phyloP scores from a whole-genome alignment of 108 stramenopile species.

The Pseudonitzschia delicatissima region DNA sequence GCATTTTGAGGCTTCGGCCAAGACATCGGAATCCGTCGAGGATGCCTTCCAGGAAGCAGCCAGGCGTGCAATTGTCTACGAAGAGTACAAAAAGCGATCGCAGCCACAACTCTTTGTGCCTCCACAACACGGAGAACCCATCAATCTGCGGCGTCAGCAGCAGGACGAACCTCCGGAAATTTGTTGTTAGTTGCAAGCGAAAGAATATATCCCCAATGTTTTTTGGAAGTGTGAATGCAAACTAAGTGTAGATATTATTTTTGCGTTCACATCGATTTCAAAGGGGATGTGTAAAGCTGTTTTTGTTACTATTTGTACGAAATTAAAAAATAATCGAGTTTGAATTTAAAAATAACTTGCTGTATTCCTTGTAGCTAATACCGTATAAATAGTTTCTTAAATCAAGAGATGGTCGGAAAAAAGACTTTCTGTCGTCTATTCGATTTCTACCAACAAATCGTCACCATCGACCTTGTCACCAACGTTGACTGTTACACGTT shows the following conservation, averaged over 20 bases:
- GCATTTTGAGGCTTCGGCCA: slow-evolving; percentile 95
- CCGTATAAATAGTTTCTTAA: too few relatives aligned
- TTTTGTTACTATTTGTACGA: too few relatives aligned
- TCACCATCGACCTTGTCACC: slow-evolving; percentile 87
- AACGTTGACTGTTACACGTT: slow-evolving; percentile 62
- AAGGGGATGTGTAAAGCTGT: too few relatives aligned
- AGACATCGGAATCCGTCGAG: slow-evolving; percentile 93
- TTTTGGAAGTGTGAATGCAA: too few relatives aligned
- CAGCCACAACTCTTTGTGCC: slow-evolving; percentile 62
- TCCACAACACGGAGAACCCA: slow-evolving; percentile 31
- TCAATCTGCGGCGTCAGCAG: slow-evolving; percentile 19
- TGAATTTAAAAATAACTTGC: too few relatives aligned
- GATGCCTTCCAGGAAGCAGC: slow-evolving; percentile 87
- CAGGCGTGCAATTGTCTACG: slow-evolving; percentile 45
- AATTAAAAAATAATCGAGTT: too few relatives aligned
- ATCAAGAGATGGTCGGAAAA: too few relatives aligned
- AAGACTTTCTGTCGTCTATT: slow-evolving; percentile 24
- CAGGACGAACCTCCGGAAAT: background rate
- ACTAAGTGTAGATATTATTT: too few relatives aligned
- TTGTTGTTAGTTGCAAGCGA: slow-evolving; percentile 8
- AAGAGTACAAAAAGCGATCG: slow-evolving; percentile 45
- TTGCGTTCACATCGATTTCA: too few relatives aligned
- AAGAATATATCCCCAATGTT: too few relatives aligned
- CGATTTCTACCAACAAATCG: slow-evolving; percentile 87
- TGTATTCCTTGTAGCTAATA: too few relatives aligned